Evolutionary conservation across 2,329 filamentous ascomycete genomes (phyloP).

Genomic region (Fusarium gaditjirri): DNA sequence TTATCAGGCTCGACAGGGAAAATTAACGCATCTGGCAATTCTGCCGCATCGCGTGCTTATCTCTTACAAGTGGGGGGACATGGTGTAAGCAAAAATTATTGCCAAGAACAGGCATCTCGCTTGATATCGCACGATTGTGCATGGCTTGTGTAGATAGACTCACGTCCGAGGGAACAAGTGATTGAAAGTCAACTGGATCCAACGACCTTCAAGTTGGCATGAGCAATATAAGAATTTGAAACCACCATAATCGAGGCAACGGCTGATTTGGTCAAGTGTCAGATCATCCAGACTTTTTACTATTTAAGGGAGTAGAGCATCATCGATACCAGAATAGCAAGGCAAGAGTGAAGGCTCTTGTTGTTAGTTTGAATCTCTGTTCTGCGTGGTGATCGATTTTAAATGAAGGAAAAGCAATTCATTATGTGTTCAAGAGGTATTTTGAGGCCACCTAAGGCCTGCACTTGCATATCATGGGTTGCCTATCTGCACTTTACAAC

Average conservation of each 20-base stretch:
- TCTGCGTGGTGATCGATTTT: accelerated
- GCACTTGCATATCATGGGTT: neutral
- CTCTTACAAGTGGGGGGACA: neutral
- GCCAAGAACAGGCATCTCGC: neutral
- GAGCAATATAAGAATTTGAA: too few species aligned
- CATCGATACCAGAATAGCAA: neutral
- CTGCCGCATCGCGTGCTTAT: neutral
- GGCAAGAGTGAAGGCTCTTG: neutral
- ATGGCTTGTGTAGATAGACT: neutral
- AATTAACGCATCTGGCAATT: neutral
- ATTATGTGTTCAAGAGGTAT: neutral
- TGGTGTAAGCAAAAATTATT: neutral
- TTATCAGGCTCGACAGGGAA: neutral
- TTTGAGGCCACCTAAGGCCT: neutral
- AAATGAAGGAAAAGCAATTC: neutral
- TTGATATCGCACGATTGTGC: neutral
- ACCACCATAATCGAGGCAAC: too few species aligned
- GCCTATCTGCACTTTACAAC: neutral
- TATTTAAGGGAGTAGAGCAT: accelerated
- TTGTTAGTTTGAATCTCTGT: neutral
- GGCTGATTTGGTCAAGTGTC: too few species aligned
- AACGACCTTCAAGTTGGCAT: neutral
- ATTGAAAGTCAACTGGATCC: neutral
- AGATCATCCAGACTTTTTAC: too few species aligned
- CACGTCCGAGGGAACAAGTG: neutral